Evolutionary conservation across 495 filamentous ascomycete species (phyloP).

Genomic region (Pseudevernia furfuracea): DNA sequence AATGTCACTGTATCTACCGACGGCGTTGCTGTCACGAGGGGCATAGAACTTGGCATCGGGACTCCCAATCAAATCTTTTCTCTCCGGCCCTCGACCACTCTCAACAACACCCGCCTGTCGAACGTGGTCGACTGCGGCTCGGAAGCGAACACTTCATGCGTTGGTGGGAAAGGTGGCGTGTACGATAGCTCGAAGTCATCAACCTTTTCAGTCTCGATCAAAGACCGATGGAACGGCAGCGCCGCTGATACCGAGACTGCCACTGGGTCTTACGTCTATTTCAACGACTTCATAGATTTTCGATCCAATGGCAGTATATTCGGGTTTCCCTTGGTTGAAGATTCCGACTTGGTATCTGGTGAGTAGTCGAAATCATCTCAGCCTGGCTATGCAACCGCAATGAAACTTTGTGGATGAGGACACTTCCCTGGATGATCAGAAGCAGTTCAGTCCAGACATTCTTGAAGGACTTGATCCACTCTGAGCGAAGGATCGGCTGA

Average conservation of each 20-base stretch:
- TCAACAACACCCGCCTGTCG: neutral
- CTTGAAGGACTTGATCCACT: too few relatives aligned
- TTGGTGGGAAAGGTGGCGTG: conserved; percentile 11
- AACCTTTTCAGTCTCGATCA: conserved; percentile 7
- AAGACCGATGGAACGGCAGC: conserved; percentile 11
- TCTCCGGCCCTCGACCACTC: conserved; percentile 9
- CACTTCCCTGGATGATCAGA: neutral
- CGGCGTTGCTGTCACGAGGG: neutral
- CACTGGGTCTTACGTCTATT: conserved; percentile 4
- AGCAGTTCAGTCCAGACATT: too few relatives aligned
- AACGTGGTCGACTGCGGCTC: neutral
- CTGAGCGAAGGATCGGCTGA: neutral
- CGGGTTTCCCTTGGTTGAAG: conserved; percentile 5
- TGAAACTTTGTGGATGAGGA: neutral
- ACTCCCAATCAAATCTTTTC: conserved; percentile 3
- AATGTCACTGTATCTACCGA: conserved; percentile 3
- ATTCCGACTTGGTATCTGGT: conserved; percentile 2
- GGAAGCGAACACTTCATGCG: conserved; percentile 8
- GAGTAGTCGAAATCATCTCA: neutral
- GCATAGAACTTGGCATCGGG: conserved; percentile 7
- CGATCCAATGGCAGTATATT: neutral
- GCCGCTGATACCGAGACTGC: conserved; percentile 3
- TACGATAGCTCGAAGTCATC: conserved; percentile 14
- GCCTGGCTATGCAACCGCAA: neutral
- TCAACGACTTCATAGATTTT: neutral